These are phyloP conservation scores for Cladosporium sp. DNA, from an alignment of 2,329 filamentous ascomycete species.

Conservation along the genomic window DNA sequence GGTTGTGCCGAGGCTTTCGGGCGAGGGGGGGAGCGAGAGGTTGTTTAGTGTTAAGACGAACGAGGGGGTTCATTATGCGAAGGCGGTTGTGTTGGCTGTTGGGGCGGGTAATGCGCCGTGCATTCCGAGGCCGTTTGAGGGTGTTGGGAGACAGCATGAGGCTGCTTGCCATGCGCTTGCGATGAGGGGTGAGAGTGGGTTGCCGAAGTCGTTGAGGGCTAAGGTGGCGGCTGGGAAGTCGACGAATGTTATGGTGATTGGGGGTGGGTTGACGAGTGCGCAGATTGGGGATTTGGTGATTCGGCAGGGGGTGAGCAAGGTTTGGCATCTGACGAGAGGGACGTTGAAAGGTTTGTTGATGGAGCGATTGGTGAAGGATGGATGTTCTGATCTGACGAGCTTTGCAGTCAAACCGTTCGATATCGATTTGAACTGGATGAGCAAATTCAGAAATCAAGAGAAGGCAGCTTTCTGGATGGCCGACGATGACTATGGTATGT, in stretches of 20 bases:
- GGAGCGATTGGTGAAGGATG: neutral
- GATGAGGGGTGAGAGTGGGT: constrained; percentile 1
- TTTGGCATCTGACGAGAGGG: constrained; percentile 64
- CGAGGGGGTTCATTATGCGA: constrained; percentile 49
- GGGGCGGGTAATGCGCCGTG: constrained; percentile 59
- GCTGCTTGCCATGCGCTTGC: constrained; percentile 54
- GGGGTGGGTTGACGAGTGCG: constrained; percentile 69
- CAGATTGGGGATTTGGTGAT: constrained; percentile 65
- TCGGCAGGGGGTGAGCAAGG: constrained; percentile 57
- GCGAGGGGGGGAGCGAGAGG: constrained; percentile 34
- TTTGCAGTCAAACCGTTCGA: constrained; percentile 66
- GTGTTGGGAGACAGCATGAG: constrained; percentile 29
- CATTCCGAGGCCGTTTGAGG: constrained; percentile 34
- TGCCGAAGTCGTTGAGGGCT: constrained; percentile 39
- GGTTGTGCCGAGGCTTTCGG: constrained; percentile 37
- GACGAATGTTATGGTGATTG: constrained; percentile 65
- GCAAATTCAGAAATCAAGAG: constrained; percentile 72
- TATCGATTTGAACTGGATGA: constrained; percentile 70
- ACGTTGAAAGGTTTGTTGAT: constrained; percentile 35
- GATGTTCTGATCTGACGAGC: neutral
- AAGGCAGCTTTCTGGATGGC: constrained; percentile 73
- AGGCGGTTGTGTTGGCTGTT: constrained; percentile 62
- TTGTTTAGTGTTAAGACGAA: constrained; percentile 61
- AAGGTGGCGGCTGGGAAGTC: constrained; percentile 31
- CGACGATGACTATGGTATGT: constrained; percentile 55